These are phyloP conservation scores for Cucumis sativus DNA, from an alignment of 306 rosid species.

Conservation along the genomic window DNA sequence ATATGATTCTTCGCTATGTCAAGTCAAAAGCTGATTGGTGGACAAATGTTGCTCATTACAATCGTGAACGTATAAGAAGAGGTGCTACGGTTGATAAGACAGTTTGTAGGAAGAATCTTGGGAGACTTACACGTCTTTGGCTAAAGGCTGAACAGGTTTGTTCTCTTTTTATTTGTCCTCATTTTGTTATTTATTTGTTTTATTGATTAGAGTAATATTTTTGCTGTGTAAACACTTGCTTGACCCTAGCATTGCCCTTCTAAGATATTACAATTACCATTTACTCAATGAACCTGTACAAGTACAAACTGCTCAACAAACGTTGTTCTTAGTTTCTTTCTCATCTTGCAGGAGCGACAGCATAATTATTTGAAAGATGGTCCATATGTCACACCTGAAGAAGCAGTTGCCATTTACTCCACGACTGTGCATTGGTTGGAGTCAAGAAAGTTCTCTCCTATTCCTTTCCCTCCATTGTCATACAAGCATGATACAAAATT, in stretches of 20 bases:
- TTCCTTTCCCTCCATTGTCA: conserved; percentile 94
- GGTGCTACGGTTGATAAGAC: conserved; percentile 99
- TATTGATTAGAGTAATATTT: not conserved
- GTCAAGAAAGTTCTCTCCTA: conserved; percentile 94
- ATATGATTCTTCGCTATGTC: conserved; percentile 97
- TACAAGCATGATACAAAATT: conserved; percentile 97
- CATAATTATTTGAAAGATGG: conserved; percentile 98
- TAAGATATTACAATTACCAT: not conserved
- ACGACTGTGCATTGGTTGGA: conserved; percentile 99
- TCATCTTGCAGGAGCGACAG: conserved; percentile 61
- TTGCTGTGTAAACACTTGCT: not conserved
- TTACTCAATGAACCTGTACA: too few species aligned
- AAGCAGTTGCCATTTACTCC: conserved; percentile 93
- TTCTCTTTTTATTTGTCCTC: not conserved
- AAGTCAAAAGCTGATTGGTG: conserved; percentile 99
- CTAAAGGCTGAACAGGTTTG: conserved; percentile 91
- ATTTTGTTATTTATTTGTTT: not conserved
- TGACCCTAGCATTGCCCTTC: not conserved
- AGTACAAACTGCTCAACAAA: too few species aligned
- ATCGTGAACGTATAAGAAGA: conserved; percentile 97
- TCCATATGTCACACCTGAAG: conserved; percentile 98
- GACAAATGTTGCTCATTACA: conserved; percentile 98
- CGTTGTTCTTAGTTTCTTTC: not conserved
- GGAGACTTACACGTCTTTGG: conserved; percentile 96
- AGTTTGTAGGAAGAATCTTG: conserved; percentile 95